Evolutionary conservation across 73 alveolate species (phyloP), one percentile per base, ranked within the genome.

Genomic region (Paramecium caudatum): DNA sequence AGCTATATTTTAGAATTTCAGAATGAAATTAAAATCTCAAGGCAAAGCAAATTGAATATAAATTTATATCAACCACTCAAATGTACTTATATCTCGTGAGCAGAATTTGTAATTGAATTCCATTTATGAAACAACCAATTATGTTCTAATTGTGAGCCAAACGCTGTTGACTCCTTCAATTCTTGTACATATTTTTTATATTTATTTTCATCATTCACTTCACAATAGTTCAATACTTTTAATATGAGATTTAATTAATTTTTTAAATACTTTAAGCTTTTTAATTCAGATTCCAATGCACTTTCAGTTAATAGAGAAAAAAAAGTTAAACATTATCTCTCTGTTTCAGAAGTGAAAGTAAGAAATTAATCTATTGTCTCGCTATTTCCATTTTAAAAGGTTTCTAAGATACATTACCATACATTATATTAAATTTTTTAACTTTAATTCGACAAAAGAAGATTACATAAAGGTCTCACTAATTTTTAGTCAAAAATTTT

Each of bases 1-100:
- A 55, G 10, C 23, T 37, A 21, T 55, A 27, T 23, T 23, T 13
- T 10, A 55, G 23, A 55, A 55, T 9, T 55, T 55, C 30, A 55
- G 80, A 55, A 55, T 55, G 80, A 55, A 55, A 25, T 55, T 55
- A 55, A 55, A 55, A 55, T 55, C n/a, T n/a, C n/a, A n/a, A n/a
- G n/a, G n/a, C n/a, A n/a, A n/a, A n/a, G n/a, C n/a, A n/a, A n/a
- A n/a, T n/a, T n/a, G n/a, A n/a, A n/a, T n/a, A n/a, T n/a, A n/a
- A n/a, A n/a, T n/a, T n/a, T n/a, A n/a, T 55, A 55, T 55, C 30
- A 55, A 27, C 30, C 80, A 55, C 30, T 43, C n/a, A 55, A 55
- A 55, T 55, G 80, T 55, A 23, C 30, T 10, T 23, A 23, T 10
- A 55, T 55, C 30, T 55, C 80, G 30, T 55, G 80, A 19, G 80